phyloP scores from a whole-genome alignment of 202 grass and related monocot genomes.

The Digitaria exilis region DNA sequence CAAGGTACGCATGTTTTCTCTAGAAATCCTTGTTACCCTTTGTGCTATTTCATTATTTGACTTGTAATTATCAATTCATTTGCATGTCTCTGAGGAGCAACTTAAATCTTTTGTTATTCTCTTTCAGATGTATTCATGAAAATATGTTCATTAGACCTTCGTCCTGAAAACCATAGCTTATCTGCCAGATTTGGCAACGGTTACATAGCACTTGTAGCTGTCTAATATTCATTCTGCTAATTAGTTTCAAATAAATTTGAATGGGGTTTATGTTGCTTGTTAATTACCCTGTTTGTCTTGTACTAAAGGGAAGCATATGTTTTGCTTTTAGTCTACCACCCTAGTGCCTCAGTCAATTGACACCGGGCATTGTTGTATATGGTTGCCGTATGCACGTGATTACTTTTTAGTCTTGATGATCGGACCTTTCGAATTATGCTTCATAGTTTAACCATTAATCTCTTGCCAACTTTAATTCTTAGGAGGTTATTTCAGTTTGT shows the following conservation, averaged over 20 bases:
- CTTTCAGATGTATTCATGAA: background rate
- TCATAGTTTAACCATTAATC: slow-evolving; percentile 17
- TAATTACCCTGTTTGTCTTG: slow-evolving; percentile 14
- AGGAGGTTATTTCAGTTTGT: background rate
- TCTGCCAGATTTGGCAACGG: too few relatives aligned
- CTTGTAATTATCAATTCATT: background rate
- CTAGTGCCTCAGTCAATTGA: background rate
- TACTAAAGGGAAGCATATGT: background rate
- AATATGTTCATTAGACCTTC: too few relatives aligned
- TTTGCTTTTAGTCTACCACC: slow-evolving; percentile 17
- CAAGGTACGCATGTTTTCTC: slow-evolving; percentile 53
- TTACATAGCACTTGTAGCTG: slow-evolving; percentile 21
- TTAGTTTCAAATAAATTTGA: slow-evolving; percentile 11
- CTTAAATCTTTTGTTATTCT: slow-evolving; percentile 7
- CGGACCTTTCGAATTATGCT: background rate
- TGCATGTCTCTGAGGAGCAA: background rate
- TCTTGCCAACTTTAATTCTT: slow-evolving; percentile 14
- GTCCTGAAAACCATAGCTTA: too few relatives aligned
- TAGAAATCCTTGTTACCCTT: slow-evolving; percentile 15
- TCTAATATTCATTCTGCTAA: slow-evolving; percentile 2
- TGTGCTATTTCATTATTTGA: background rate
- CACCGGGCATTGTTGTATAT: background rate
- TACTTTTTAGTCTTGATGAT: slow-evolving; percentile 33
- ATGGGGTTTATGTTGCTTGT: background rate
- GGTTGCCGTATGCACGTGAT: slow-evolving; percentile 1